A percentile compares a stretch with the other conserved stretches of the same genome.
phyloP scores from a whole-genome alignment of 2,329 filamentous ascomycete genomes.

The Apiospora rasikravindrae region DNA sequence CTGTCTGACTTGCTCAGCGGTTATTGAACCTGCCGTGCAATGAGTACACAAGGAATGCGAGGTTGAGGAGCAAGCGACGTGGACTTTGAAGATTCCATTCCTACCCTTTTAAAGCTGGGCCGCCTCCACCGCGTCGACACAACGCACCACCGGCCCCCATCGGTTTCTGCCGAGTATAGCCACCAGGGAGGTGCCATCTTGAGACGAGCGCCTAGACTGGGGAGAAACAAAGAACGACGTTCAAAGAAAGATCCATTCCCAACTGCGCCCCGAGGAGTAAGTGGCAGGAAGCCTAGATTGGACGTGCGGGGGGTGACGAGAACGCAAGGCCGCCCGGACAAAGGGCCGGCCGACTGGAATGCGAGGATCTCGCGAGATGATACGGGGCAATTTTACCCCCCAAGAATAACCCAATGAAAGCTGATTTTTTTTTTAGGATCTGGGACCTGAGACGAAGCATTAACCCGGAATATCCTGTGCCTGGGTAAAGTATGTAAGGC shows the following conservation, averaged over 20 bases:
- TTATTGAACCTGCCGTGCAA: slow-evolving; percentile 21
- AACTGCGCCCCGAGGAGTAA: not conserved
- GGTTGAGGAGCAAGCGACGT: slow-evolving; percentile 32
- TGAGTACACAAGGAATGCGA: slow-evolving; percentile 37
- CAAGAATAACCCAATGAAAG: not conserved
- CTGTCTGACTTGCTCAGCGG: slow-evolving; percentile 17
- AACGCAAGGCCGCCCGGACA: slow-evolving; percentile 13
- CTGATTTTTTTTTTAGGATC: not conserved
- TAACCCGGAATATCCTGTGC: slow-evolving; percentile 1
- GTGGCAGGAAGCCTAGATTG: not conserved
- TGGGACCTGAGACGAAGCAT: not conserved
- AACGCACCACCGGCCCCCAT: not conserved
- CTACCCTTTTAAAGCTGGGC: slow-evolving; percentile 35
- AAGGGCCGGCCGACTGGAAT: slow-evolving; percentile 20
- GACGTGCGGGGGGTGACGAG: not conserved
- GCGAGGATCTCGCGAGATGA: slow-evolving; percentile 19
- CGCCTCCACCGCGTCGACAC: not conserved
- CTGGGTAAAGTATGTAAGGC: not conserved
- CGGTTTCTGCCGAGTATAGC: slow-evolving; percentile 25
- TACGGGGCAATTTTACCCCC: slow-evolving; percentile 6
- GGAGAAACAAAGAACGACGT: slow-evolving; percentile 28
- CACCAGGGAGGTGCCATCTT: slow-evolving; percentile 26
- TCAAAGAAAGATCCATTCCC: slow-evolving; percentile 32
- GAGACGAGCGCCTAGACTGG: slow-evolving; percentile 27
- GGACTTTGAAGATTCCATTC: slow-evolving; percentile 33